Evolutionary conservation across 2,329 filamentous ascomycete genomes (phyloP).

Genomic region (Emergomyces orientalis): DNA sequence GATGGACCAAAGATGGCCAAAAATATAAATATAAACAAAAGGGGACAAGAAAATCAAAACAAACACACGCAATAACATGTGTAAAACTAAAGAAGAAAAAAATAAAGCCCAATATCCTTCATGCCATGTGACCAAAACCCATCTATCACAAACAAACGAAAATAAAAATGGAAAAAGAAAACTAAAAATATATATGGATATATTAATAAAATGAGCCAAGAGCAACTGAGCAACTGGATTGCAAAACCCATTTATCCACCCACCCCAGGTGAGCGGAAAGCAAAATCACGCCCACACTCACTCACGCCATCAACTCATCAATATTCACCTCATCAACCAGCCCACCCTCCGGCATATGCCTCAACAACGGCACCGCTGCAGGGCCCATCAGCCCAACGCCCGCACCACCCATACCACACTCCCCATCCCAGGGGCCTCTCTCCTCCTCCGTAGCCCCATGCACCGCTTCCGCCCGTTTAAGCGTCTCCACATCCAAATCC

Average conservation of each 20-base stretch:
- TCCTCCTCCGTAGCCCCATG: constrained; percentile 72
- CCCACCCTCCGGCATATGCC: constrained; percentile 11
- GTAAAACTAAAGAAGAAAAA: neutral
- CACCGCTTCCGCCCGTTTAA: constrained; percentile 80
- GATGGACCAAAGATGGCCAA: neutral
- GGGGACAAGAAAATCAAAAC: neutral
- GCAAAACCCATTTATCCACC: neutral
- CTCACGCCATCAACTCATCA: constrained; percentile 21
- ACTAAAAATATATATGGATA: neutral
- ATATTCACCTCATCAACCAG: constrained; percentile 20
- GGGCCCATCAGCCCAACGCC: constrained; percentile 12
- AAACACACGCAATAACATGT: too few species aligned
- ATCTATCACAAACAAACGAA: neutral
- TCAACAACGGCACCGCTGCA: constrained; percentile 14
- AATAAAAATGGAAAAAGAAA: neutral
- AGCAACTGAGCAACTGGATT: neutral
- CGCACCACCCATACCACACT: neutral
- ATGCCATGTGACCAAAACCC: neutral
- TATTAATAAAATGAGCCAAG: neutral
- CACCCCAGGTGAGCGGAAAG: neutral
- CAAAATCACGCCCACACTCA: neutral
- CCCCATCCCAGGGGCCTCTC: constrained; percentile 61
- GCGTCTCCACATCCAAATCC: constrained; percentile 82
- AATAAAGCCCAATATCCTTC: neutral
- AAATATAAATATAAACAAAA: neutral